Evolutionary conservation across 2,329 filamentous ascomycete genomes (phyloP).

Genomic region (Colletotrichum sansevieriae): DNA sequence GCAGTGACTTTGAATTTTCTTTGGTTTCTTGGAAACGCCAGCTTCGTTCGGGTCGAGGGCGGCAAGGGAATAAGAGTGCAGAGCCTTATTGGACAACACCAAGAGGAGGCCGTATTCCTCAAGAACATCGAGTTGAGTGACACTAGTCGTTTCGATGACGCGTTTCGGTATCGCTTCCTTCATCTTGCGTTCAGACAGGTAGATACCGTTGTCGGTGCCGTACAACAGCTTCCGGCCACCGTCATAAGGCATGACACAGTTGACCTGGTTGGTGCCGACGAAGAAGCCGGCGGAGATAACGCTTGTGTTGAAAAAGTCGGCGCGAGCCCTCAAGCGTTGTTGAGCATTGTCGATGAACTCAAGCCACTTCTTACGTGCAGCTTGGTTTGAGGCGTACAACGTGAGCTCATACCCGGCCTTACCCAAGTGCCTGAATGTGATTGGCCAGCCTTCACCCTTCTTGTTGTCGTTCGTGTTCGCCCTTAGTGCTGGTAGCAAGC

Average conservation of each 20-base stretch:
- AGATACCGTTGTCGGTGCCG: constrained; percentile 94
- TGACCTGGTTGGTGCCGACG: constrained; percentile 81
- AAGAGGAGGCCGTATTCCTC: constrained; percentile 95
- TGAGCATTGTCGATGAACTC: constrained; percentile 95
- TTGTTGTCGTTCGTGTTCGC: constrained; percentile 66
- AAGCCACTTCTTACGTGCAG: constrained; percentile 95
- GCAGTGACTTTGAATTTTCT: constrained; percentile 97
- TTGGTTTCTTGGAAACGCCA: constrained; percentile 84
- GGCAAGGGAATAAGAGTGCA: constrained; percentile 89
- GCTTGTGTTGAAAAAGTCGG: constrained; percentile 88
- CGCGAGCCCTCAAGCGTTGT: constrained; percentile 85
- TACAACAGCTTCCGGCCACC: constrained; percentile 95
- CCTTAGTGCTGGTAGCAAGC: constrained; percentile 74
- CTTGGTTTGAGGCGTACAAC: constrained; percentile 86
- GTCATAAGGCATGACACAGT: constrained; percentile 94
- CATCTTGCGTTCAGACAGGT: constrained; percentile 89
- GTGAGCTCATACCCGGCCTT: constrained; percentile 96
- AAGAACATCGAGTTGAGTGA: constrained; percentile 95
- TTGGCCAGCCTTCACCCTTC: constrained; percentile 84
- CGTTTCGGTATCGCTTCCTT: constrained; percentile 85
- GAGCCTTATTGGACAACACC: constrained; percentile 91
- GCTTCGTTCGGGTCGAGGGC: constrained; percentile 88
- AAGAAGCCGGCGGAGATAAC: constrained; percentile 72
- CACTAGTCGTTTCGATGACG: constrained; percentile 86
- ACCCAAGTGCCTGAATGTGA: constrained; percentile 95